These are phyloP conservation scores for Fusarium sp. DNA, from an alignment of 2,329 filamentous ascomycete species.

Conservation along the genomic window DNA sequence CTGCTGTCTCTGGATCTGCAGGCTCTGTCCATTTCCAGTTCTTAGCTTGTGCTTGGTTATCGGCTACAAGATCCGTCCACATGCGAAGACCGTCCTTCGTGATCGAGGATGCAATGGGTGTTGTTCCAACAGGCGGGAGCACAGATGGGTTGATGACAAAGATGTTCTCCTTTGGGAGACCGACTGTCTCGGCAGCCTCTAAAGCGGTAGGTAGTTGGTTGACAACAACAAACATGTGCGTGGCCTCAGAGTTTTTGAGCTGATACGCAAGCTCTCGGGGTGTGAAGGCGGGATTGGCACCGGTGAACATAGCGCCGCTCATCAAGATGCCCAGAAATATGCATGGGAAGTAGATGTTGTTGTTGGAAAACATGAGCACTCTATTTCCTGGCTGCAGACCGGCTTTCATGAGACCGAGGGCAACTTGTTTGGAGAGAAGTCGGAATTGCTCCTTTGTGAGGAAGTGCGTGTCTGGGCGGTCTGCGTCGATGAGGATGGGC, in stretches of 20 bases:
- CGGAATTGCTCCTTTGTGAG: conserved; percentile 72
- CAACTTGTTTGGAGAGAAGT: conserved; percentile 75
- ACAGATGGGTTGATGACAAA: conserved; percentile 72
- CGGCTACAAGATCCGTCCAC: conserved; percentile 70
- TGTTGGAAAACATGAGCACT: conserved; percentile 78
- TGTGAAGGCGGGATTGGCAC: conserved; percentile 75
- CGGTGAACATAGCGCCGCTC: conserved; percentile 80
- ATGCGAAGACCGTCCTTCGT: conserved; percentile 46
- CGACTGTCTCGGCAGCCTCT: conserved; percentile 68
- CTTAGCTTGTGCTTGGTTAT: conserved; percentile 49
- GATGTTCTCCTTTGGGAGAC: conserved; percentile 63
- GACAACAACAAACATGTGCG: conserved; percentile 70
- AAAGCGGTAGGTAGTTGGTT: conserved; percentile 69
- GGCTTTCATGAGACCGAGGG: conserved; percentile 69
- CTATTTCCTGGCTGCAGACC: conserved; percentile 74
- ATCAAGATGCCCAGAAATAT: conserved; percentile 78
- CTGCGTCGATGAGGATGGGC: conserved; percentile 68
- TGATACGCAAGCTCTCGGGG: conserved; percentile 79
- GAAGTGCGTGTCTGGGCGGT: conserved; percentile 71
- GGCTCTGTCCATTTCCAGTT: conserved; percentile 70
- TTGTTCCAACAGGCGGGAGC: not conserved
- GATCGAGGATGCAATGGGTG: conserved; percentile 42
- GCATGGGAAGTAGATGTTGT: conserved; percentile 76
- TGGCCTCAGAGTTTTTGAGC: conserved; percentile 73
- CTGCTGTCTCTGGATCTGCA: conserved; percentile 58